A percentile compares a stretch with the other conserved stretches of the same genome.
These are phyloP conservation scores for Arthrobotrys conoides DNA, from an alignment of 2,329 filamentous ascomycete genomes.

Conservation along the genomic window DNA sequence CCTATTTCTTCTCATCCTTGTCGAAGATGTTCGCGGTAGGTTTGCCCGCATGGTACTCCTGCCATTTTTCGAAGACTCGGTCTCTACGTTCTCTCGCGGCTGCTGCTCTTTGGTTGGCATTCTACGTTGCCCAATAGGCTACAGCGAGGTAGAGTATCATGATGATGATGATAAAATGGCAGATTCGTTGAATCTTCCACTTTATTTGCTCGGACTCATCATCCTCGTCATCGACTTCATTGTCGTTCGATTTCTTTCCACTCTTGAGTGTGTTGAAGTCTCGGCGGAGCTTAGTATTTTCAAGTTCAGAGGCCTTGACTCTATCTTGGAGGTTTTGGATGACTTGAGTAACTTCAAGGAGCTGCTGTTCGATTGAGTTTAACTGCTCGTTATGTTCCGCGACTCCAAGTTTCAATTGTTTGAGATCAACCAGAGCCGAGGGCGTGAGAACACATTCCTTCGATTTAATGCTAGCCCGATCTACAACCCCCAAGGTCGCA, in stretches of 20 bases:
- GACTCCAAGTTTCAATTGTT: slow-evolving; percentile 12
- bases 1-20: neutral
- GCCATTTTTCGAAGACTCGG: neutral
- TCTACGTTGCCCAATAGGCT: neutral
- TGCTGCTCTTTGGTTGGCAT: neutral
- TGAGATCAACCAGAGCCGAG: neutral
- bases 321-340: neutral
- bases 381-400: neutral
- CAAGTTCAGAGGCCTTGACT: neutral
- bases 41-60: neutral
- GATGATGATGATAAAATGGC: neutral
- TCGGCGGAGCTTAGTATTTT: neutral
- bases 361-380: neutral
- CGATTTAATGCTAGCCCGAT: neutral
- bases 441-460: slow-evolving; percentile 5
- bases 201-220: too few relatives aligned
- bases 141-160: neutral
- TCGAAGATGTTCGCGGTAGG: neutral
- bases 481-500: neutral
- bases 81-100: neutral
- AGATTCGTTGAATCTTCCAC: neutral
- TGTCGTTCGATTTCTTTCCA: neutral
- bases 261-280: neutral
- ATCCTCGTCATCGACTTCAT: neutral
- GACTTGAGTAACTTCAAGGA: neutral